These are phyloP conservation scores for Mucor sp. DNA, from an alignment of 371 early-diverging fungal genomes.

Conservation along the genomic window DNA sequence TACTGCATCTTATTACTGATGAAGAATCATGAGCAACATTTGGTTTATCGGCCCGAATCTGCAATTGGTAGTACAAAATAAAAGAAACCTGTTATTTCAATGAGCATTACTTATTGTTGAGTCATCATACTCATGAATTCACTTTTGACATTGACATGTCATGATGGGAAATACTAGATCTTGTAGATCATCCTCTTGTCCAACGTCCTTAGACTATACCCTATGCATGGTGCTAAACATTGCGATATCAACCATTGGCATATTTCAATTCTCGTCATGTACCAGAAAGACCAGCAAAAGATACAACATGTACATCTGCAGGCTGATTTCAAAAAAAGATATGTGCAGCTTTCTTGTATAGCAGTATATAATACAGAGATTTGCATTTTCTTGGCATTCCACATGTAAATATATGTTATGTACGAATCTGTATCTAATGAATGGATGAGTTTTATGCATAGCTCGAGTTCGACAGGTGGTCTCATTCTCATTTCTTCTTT, in stretches of 20 bases:
- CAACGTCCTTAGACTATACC: neutral
- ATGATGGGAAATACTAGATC: neutral
- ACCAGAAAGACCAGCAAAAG: too few species aligned
- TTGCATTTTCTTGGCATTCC: neutral
- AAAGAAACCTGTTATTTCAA: neutral
- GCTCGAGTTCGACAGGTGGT: too few species aligned
- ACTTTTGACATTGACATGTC: slow-evolving; percentile 1
- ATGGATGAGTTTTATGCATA: too few species aligned
- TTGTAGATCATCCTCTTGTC: neutral
- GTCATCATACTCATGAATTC: neutral
- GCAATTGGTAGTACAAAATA: neutral
- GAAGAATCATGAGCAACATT: neutral
- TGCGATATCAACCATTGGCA: neutral
- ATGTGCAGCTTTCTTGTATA: neutral
- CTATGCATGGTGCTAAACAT: neutral
- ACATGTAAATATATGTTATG: neutral
- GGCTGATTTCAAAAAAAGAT: neutral
- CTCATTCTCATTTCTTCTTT: too few species aligned
- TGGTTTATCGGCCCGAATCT: neutral
- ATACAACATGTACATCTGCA: neutral
- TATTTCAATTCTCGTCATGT: neutral
- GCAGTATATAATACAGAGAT: neutral
- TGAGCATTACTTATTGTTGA: neutral
- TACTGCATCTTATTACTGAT: neutral
- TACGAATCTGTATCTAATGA: neutral